phyloP scores from a whole-genome alignment of 176 grass and related monocot genomes.

The Oropetium thomaeum region DNA sequence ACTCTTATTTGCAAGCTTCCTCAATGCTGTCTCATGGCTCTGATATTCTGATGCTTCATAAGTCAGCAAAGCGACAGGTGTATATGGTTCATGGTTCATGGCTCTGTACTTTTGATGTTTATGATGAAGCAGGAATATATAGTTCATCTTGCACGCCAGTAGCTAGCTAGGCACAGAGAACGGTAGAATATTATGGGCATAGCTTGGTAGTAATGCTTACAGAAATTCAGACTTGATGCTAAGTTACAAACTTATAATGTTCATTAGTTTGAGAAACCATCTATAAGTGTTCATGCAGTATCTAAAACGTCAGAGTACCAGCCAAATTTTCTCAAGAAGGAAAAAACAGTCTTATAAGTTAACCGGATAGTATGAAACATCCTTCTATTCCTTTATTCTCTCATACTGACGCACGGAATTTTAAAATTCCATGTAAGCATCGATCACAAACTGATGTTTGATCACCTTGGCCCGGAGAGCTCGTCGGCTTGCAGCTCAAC shows the following conservation, averaged over 20 bases:
- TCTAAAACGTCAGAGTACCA: not conserved
- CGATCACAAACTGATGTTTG: not conserved
- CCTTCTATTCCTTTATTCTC: not conserved
- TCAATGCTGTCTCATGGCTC: not conserved
- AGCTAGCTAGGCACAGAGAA: not conserved
- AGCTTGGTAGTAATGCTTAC: not conserved
- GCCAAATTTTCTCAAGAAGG: not conserved
- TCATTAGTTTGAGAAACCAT: not conserved
- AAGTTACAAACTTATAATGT: not conserved
- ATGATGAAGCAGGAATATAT: not conserved
- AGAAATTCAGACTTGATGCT: not conserved
- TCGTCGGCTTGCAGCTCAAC: conserved; percentile 52
- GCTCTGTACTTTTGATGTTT: not conserved
- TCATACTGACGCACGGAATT: not conserved
- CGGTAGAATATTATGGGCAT: not conserved
- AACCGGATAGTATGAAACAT: not conserved
- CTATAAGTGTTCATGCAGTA: not conserved
- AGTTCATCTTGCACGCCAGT: not conserved
- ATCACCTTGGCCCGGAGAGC: conserved; percentile 84
- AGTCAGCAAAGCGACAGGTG: not conserved
- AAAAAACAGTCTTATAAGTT: not conserved
- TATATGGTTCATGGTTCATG: conserved; percentile 11
- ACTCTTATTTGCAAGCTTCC: not conserved
- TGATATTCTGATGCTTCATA: not conserved
- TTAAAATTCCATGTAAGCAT: not conserved